Percentiles rank a stretch among this genome's conserved stretches.
phyloP scores from a whole-genome alignment of 148 eudicot species.

The Rhododendron kiyosumense region DNA sequence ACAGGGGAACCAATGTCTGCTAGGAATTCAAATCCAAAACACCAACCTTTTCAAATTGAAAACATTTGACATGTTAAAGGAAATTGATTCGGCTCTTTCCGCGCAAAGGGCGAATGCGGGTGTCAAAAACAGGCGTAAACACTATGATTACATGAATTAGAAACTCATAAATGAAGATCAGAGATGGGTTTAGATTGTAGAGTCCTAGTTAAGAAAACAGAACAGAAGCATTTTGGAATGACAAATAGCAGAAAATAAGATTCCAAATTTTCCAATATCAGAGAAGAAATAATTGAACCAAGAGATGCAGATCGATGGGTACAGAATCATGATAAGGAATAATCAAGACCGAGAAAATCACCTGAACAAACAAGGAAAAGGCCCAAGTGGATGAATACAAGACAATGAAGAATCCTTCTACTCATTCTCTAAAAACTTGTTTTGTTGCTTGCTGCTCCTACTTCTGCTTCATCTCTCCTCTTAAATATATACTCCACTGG shows the following conservation, averaged over 20 bases:
- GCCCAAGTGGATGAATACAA: constrained; percentile 27
- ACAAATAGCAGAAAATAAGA: neutral
- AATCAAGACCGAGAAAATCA: constrained; percentile 18
- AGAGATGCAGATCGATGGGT: neutral
- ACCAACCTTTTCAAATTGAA: neutral
- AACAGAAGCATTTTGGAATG: neutral
- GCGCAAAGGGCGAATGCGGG: too few relatives aligned
- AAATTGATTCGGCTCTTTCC: too few relatives aligned
- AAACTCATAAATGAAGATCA: neutral
- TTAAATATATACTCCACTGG: neutral
- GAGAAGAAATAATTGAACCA: neutral
- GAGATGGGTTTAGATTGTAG: neutral
- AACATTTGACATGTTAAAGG: neutral
- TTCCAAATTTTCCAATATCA: neutral
- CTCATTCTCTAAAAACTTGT: constrained; percentile 25
- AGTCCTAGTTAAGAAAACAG: neutral
- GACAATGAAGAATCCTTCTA: constrained; percentile 27
- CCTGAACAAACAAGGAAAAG: constrained; percentile 53
- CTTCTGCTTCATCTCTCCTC: constrained; percentile 5
- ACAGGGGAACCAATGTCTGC: neutral
- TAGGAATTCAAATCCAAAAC: neutral
- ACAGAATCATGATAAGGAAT: neutral
- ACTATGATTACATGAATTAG: neutral
- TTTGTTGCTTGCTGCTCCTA: neutral
- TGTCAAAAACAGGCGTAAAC: too few relatives aligned